Evolutionary conservation across 1,284 basidiomycete genomes (phyloP).

Genomic region (Neonothopanus nambi): DNA sequence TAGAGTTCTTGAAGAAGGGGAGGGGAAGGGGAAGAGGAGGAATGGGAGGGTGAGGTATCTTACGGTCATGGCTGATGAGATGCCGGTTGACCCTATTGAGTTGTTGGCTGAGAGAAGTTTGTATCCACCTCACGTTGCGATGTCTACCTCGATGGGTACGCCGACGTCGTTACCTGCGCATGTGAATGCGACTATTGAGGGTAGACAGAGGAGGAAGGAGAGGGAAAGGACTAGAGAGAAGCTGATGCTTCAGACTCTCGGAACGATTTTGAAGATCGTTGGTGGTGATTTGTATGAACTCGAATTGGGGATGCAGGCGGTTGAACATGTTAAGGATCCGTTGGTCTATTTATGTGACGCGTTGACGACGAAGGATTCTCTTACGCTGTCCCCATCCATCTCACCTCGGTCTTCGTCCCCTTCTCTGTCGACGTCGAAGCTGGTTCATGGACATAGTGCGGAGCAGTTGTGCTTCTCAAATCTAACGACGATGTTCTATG

Average conservation of each 20-base stretch:
- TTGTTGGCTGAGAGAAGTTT: background rate
- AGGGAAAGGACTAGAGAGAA: background rate
- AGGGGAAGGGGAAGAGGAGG: no score
- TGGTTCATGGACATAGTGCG: no score
- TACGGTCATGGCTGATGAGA: conserved; percentile 6
- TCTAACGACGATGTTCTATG: conserved; percentile 1
- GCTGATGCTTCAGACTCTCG: background rate
- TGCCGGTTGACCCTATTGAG: background rate
- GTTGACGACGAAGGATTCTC: no score
- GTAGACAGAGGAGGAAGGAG: no score
- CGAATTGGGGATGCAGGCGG: conserved; percentile 6
- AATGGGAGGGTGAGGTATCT: background rate
- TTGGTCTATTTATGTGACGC: conserved; percentile 1
- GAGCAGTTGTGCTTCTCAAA: background rate
- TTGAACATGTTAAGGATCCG: background rate
- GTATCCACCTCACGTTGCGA: no score
- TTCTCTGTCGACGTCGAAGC: background rate
- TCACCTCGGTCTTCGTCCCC: background rate
- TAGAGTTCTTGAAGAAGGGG: background rate
- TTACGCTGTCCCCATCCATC: no score
- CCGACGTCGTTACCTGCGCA: no score
- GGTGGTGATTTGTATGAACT: conserved; percentile 7
- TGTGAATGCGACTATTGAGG: no score
- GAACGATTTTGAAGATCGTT: background rate
- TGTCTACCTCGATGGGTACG: no score